Percentiles rank a stretch among this genome's conserved stretches.
phyloP scores from a whole-genome alignment of 495 filamentous ascomycete species.

The Pyrenula massariospora region DNA sequence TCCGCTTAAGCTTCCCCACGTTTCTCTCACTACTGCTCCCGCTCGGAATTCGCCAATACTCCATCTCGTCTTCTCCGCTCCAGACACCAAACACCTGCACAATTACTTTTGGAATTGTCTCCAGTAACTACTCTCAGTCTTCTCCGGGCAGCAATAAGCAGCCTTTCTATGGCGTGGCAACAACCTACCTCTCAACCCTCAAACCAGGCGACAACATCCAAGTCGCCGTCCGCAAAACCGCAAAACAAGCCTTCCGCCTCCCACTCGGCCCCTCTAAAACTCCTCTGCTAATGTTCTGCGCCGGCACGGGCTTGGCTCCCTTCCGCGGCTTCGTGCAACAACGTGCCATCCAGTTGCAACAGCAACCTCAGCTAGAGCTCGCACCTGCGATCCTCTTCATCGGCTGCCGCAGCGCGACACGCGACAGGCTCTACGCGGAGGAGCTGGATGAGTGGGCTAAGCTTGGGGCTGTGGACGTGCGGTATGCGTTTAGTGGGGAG shows the following conservation, averaged over 20 bases:
- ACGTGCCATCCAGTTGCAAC: conserved; percentile 5
- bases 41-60: conserved; percentile 59
- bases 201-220: conserved; percentile 22
- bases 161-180: background rate
- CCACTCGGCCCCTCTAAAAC: conserved; percentile 7
- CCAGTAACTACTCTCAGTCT: too few species aligned
- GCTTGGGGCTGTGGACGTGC: background rate
- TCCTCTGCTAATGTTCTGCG: conserved; percentile 22
- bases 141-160: background rate
- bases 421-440: conserved; percentile 17
- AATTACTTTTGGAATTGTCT: too few species aligned
- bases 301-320: conserved; percentile 25
- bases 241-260: conserved; percentile 21
- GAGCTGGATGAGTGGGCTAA: conserved; percentile 4
- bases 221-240: conserved; percentile 32
- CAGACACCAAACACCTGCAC: background rate
- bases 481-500: too few species aligned
- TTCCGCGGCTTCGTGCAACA: conserved; percentile 26
- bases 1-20: too few species aligned
- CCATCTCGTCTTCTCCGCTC: conserved; percentile 55
- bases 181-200: conserved; percentile 2
- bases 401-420: conserved; percentile 14
- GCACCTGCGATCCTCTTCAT: conserved; percentile 16
- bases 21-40: conserved; percentile 24
- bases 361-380: conserved; percentile 8